These are phyloP conservation scores for Lentinus tigrinus DNA, from an alignment of 768 basidiomycete species.

Conservation along the genomic window DNA sequence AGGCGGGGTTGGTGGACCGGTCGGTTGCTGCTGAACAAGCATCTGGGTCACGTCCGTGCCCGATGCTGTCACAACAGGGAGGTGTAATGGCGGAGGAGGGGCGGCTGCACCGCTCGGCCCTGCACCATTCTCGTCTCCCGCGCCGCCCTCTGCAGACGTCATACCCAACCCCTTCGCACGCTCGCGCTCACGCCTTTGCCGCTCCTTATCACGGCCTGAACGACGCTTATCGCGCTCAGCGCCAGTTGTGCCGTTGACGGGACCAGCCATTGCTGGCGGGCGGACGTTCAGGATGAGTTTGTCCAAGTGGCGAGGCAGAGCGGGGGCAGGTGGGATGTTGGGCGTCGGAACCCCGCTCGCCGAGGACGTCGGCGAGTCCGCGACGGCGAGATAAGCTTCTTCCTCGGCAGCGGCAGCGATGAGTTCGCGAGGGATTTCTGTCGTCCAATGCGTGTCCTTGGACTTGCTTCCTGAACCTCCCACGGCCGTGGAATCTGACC, in stretches of 20 bases:
- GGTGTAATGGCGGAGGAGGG: conserved; percentile 13
- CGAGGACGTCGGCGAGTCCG: conserved; percentile 22
- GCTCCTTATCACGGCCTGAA: conserved; percentile 9
- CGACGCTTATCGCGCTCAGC: conserved; percentile 18
- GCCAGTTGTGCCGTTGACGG: conserved; percentile 11
- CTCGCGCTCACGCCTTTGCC: conserved; percentile 11
- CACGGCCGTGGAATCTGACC: conserved; percentile 34
- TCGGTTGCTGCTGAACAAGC: conserved; percentile 10
- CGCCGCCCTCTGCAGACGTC: conserved; percentile 16
- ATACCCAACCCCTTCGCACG: conserved; percentile 24
- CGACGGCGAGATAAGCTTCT: conserved; percentile 65
- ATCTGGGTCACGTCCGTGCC: conserved; percentile 30
- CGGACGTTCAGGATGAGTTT: conserved; percentile 83
- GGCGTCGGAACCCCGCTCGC: conserved; percentile 55
- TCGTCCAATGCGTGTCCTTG: conserved; percentile 64
- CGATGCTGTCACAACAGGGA: conserved; percentile 33
- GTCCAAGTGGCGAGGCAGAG: conserved; percentile 87
- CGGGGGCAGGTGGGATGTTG: conserved; percentile 84
- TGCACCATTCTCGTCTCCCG: conserved; percentile 5
- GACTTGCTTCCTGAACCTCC: conserved; percentile 11
- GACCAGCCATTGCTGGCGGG: conserved; percentile 32
- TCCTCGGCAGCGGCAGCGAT: conserved; percentile 80
- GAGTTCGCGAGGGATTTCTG: conserved; percentile 73
- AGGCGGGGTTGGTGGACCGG: conserved; percentile 21
- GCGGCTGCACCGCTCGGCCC: conserved; percentile 13